Base-by-base conservation (phyloP, 768 basidiomycete species). In the Sarcodon aspratus region DNA sequence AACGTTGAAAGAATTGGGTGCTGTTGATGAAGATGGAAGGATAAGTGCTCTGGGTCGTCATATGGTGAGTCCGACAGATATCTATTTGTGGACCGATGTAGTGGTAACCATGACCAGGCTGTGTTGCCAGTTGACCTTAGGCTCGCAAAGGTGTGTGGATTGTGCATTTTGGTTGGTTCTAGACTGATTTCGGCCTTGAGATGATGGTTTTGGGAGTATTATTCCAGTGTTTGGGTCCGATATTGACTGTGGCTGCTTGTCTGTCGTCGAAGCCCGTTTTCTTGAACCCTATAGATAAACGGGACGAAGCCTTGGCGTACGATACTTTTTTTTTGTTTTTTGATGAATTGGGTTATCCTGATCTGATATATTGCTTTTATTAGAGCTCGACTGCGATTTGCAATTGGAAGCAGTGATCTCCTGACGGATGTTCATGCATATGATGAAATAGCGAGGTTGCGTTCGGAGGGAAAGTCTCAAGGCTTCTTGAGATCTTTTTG, bases 261-360 rank as follows among this genome's bases (percentile, higher is more conserved):
- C 65, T 97, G 34, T 94, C 92, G 2, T 86, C 85, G 4, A 97
- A 94, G 58, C 84, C 93, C 0, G 63, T 97, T 44, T 97, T 96
- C 65, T 55, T 79, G 10, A 87, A 66, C 52, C 89, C 92, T 0
- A 71, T 85, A 62, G 91, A 94, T 31, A 84, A 83, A 60, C 74
- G 90, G 5, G 85, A 95, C 12, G 88, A 89, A 55, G 82, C 86
- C 1, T 74, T 71, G 21, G 71, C 69, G 89, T 91, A 59, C 49
- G 76, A 53, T 5, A 8, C 10, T 32, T 5, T 46, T 47, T 11
- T 31, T 11, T 32, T 27, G n/a, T n/a, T n/a, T n/a, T n/a, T n/a
- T n/a, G n/a, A 11, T 47, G 9, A 17, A 31, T 18, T 50, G 5
- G n/a, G 13, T 18, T 17, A 33, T 33, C 12, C 32, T 34, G 8